These are phyloP conservation scores for Populus alba DNA, from an alignment of 345 rosid species.

Conservation along the genomic window DNA sequence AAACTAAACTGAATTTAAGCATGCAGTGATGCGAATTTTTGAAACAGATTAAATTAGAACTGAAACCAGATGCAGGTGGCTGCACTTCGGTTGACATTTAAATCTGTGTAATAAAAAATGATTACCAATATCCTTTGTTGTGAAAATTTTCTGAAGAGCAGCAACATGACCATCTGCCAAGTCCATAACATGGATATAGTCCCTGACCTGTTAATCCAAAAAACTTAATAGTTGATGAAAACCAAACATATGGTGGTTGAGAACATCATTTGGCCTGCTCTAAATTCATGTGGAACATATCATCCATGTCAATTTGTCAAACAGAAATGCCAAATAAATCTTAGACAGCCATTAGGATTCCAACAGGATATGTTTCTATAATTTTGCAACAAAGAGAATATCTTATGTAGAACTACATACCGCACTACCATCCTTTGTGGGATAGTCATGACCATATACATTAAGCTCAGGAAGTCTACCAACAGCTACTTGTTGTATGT, in stretches of 20 bases:
- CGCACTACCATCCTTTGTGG: conserved; percentile 86
- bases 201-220: conserved; percentile 59
- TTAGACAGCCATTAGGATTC: neutral
- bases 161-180: conserved; percentile 93
- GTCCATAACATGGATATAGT: conserved; percentile 95
- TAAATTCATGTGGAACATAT: neutral
- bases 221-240: neutral
- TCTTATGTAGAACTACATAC: conserved; percentile 38
- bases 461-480: conserved; percentile 90
- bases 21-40: neutral
- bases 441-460: conserved; percentile 87
- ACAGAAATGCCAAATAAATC: neutral
- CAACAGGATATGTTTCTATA: neutral
- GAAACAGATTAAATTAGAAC: neutral
- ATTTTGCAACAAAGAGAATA: neutral
- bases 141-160: conserved; percentile 67
- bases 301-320: neutral
- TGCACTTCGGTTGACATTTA: neutral
- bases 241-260: neutral
- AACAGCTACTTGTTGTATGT: conserved; percentile 94
- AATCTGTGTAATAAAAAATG: neutral
- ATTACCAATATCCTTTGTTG: conserved; percentile 60
- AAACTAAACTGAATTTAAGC: no score
- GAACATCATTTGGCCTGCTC: neutral
- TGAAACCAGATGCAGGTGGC: neutral